phyloP scores from a whole-genome alignment of 75 land plant genomes.

The Cupressus sempervirens region DNA sequence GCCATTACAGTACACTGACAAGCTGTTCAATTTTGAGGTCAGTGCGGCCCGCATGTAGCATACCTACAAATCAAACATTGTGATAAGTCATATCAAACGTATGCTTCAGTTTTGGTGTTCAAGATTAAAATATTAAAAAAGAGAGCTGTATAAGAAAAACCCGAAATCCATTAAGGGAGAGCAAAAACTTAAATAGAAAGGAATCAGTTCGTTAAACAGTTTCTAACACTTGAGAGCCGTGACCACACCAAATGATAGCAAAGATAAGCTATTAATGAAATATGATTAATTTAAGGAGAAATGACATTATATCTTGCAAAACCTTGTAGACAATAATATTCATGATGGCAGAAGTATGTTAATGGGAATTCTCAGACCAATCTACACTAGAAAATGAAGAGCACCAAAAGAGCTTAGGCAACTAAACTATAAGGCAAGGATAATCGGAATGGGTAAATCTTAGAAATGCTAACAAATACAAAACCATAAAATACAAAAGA shows the following conservation, averaged over 20 bases:
- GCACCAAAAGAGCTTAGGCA: no score
- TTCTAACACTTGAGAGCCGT: not conserved
- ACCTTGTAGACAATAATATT: not conserved
- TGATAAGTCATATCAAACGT: not conserved
- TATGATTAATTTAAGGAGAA: not conserved
- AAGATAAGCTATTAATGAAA: not conserved
- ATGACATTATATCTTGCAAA: not conserved
- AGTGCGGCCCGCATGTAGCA: slow-evolving; percentile 1
- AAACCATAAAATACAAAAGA: no score
- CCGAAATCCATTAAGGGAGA: not conserved
- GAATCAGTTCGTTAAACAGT: not conserved
- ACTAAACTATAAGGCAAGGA: no score
- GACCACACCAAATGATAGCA: not conserved
- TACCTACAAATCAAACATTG: slow-evolving; percentile 4
- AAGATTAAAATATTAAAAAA: not conserved
- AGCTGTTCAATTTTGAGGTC: not conserved
- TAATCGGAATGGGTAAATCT: no score
- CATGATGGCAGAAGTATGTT: no score
- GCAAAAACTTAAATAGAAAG: not conserved
- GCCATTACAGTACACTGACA: not conserved
- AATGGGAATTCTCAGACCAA: no score
- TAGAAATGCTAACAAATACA: no score
- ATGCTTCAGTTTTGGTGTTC: not conserved
- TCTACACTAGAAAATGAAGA: no score
- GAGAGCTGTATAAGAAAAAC: not conserved